Conservation (phyloP, 116 monocot genomes). For the Dioscorea cayenensis region DNA sequence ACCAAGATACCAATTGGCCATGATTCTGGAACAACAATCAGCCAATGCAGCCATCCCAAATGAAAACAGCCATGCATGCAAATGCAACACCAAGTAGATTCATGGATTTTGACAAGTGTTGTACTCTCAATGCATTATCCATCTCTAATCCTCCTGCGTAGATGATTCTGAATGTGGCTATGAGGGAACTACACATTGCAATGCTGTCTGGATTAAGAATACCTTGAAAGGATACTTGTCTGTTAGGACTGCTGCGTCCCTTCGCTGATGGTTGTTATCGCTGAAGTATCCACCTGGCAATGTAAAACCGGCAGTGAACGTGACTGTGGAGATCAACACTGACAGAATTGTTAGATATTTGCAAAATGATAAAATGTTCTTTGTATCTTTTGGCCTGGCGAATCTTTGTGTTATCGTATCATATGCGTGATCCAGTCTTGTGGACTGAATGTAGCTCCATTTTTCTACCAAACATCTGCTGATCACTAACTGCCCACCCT, state of each 20-base stretch:
- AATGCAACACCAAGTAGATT: not conserved
- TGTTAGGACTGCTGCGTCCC: constrained; percentile 16
- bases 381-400: not conserved
- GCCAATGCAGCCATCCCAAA: not conserved
- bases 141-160: not conserved
- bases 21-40: not conserved
- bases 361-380: constrained; percentile 9
- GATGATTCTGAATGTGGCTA: constrained; percentile 9
- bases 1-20: not conserved
- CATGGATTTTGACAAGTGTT: not conserved
- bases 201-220: constrained; percentile 34
- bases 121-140: not conserved
- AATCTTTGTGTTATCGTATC: not conserved
- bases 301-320: constrained; percentile 35
- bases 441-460: constrained; percentile 18
- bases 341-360: constrained; percentile 20
- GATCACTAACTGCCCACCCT: too few relatives aligned
- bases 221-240: constrained; percentile 23
- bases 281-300: constrained; percentile 27
- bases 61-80: not conserved
- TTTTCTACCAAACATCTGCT: not conserved
- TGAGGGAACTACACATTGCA: constrained; percentile 25
- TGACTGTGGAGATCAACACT: constrained; percentile 32
- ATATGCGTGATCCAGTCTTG: not conserved
- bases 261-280: constrained; percentile 2